A percentile compares a stretch with the other conserved stretches of the same genome.
Conservation (phyloP, 441 rosid genomes). For the Mallotus repandus region DNA sequence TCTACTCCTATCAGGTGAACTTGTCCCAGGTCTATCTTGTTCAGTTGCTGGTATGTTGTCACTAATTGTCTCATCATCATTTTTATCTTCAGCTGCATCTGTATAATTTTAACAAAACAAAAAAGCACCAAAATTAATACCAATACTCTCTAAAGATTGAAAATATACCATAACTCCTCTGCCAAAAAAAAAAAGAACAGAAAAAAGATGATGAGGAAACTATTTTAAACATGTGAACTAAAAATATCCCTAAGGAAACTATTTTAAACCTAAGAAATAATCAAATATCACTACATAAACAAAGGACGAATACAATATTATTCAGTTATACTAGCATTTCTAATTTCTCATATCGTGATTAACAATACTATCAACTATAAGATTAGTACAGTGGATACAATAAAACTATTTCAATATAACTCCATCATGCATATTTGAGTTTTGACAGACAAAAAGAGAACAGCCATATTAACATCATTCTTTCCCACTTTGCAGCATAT, state of each 20-base stretch:
- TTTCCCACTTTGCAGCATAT: neutral
- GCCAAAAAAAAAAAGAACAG: neutral
- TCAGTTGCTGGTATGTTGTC: slow-evolving; percentile 56
- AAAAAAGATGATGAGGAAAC: neutral
- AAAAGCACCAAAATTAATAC: neutral
- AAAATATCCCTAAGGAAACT: neutral
- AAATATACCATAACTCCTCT: neutral
- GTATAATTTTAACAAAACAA: slow-evolving; percentile 21
- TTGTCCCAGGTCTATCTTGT: slow-evolving; percentile 67
- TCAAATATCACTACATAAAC: neutral
- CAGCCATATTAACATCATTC: neutral
- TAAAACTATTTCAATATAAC: neutral
- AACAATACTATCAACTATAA: neutral
- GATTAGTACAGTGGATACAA: neutral
- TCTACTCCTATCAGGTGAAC: slow-evolving; percentile 76
- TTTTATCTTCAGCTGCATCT: slow-evolving; percentile 56
- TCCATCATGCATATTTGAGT: neutral
- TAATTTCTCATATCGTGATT: neutral
- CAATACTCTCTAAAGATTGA: neutral
- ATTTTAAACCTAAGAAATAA: neutral
- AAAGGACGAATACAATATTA: neutral
- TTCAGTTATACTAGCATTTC: neutral
- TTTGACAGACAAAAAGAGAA: neutral
- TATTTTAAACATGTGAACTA: neutral
- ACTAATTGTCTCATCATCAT: slow-evolving; percentile 67